Evolutionary conservation across 306 rosid species (phyloP), one percentile per base, ranked within the genome.

Genomic region (Aeschynomene evenia): DNA sequence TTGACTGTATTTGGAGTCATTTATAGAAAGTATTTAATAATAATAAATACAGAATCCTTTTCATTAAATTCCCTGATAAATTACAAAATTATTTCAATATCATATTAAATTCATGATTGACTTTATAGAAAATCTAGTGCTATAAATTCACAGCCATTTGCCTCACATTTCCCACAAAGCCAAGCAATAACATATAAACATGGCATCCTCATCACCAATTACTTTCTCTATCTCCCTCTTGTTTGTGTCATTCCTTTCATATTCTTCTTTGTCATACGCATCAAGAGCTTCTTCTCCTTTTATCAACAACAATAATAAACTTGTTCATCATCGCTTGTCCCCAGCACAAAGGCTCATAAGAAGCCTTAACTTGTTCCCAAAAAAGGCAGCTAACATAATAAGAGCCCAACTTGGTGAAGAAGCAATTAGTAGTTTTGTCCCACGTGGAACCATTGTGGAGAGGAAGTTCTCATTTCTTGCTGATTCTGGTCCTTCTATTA

Each of bases 291-390:
- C 20, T 45, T 3, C n/a, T n/a, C n/a, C 80, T 28, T 61, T 43
- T 52, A 10, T 68, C 6, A 2, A 31, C 28, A 56, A 1, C 59
- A 19, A 68, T 42, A 0, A 11, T n/a, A n/a, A n/a, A n/a, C n/a
- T n/a, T n/a, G n/a, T n/a, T n/a, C n/a, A n/a, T n/a, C n/a, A n/a
- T 40, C 50, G 14, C 34, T 60, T 71, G 14, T 75, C 81, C 19
- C 82, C 85, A 40, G 96, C 97, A 11, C 88, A 93, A 49, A 88
- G 73, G 58, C 84, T 93, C 70, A 93, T 88, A 39, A 77, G 78
- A 68, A 71, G 42, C 46, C 85, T 90, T 43, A 90, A 93, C 65
- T 66, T 90, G 26, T 90, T 84, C 74, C 98, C 97, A 19, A 81
- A 73, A 18, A 68, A 84, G 5, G 56, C 91, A 20, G 21, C 85